phyloP scores from a whole-genome alignment of 352 stramenopile genomes.

The Globisporangium camurandrum region DNA sequence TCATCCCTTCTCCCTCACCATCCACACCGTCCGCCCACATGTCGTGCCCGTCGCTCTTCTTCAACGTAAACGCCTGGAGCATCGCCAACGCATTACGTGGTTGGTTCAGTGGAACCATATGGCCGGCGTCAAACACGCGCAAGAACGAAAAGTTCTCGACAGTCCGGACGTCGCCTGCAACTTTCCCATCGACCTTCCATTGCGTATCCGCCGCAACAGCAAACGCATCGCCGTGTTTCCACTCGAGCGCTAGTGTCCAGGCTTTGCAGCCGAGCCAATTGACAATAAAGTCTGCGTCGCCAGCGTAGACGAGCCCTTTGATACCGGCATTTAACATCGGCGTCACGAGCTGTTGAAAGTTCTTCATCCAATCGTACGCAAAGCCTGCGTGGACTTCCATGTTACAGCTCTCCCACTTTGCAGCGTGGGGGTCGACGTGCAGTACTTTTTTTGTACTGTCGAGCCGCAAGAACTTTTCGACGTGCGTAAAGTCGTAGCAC shows the following conservation, averaged over 20 bases:
- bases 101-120: slow-evolving; percentile 40
- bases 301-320: slow-evolving; percentile 92
- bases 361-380: slow-evolving; percentile 90
- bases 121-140: slow-evolving; percentile 24
- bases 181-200: slow-evolving; percentile 55
- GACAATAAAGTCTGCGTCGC: slow-evolving; percentile 96
- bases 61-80: slow-evolving; percentile 87
- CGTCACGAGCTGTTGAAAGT: slow-evolving; percentile 84
- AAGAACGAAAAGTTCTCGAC: slow-evolving; percentile 18
- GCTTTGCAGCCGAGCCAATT: slow-evolving; percentile 46
- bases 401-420: slow-evolving; percentile 90
- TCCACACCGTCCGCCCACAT: slow-evolving; percentile 4
- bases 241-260: slow-evolving; percentile 4
- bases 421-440: slow-evolving; percentile 34
- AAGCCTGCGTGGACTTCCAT: slow-evolving; percentile 89
- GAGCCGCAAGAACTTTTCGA: slow-evolving; percentile 68
- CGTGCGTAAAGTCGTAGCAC: slow-evolving; percentile 63
- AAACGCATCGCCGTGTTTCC: slow-evolving; percentile 71
- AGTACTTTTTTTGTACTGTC: slow-evolving; percentile 25
- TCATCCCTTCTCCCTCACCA: too few species aligned
- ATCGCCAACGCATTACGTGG: slow-evolving; percentile 70
- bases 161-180: slow-evolving; percentile 43
- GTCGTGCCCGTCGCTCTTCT: slow-evolving; percentile 17
- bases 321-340: slow-evolving; percentile 72
- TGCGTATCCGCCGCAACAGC: slow-evolving; percentile 38